Conservation (phyloP, 176 grass and related monocot genomes). For the Chrysopogon serrulatus region DNA sequence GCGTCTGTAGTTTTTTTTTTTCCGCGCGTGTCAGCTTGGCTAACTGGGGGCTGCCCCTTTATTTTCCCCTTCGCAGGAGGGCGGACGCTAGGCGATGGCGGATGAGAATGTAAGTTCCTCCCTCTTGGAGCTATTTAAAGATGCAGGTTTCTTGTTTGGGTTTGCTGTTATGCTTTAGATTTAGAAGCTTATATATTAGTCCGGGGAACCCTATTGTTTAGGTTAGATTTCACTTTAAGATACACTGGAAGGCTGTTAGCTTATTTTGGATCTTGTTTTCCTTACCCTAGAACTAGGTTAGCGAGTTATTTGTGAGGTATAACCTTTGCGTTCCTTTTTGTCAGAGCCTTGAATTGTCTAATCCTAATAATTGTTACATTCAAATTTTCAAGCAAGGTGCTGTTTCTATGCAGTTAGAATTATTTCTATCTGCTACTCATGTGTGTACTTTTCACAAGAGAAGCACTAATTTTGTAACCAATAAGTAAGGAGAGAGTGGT, state of each 20-base stretch:
- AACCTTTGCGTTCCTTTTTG: not conserved
- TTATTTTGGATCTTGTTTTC: not conserved
- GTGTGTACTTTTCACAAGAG: not conserved
- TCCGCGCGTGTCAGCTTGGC: not conserved
- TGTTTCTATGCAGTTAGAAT: not conserved
- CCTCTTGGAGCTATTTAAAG: not conserved
- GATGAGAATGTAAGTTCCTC: constrained; percentile 29
- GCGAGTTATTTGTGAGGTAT: not conserved
- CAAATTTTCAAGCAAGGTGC: not conserved
- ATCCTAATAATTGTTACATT: not conserved
- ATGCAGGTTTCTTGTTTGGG: not conserved
- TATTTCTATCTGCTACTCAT: not conserved
- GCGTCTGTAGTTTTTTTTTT: not conserved
- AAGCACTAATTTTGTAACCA: not conserved
- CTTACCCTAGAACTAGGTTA: not conserved
- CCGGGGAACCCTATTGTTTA: not conserved
- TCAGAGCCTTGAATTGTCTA: not conserved
- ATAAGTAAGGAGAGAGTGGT: not conserved
- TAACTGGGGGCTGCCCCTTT: not conserved
- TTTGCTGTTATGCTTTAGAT: not conserved
- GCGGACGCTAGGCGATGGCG: constrained; percentile 12
- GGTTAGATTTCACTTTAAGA: not conserved
- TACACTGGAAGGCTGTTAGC: not conserved
- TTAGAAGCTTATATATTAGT: not conserved
- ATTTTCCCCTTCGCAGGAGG: constrained; percentile 16